Conservation (phyloP, 2,329 filamentous ascomycete species). For the Cladophialophora carrionii region DNA sequence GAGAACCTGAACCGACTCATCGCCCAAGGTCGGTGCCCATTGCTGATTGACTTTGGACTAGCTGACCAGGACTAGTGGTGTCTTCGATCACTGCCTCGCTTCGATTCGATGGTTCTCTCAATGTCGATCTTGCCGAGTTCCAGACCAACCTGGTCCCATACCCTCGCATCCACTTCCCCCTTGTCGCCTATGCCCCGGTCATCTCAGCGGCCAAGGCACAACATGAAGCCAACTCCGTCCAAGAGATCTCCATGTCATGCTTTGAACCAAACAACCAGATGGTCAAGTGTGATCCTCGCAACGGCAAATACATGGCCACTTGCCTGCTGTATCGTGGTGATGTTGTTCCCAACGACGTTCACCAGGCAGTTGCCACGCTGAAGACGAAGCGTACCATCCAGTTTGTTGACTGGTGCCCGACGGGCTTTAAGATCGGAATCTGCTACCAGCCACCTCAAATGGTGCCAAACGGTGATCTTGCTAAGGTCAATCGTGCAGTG, state of each 20-base stretch:
- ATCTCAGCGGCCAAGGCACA: conserved; percentile 93
- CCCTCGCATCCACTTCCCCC: conserved; percentile 98
- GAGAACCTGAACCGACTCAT: conserved; percentile 99
- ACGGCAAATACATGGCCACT: conserved; percentile 99
- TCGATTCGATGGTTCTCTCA: conserved; percentile 96
- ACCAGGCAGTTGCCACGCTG: conserved; percentile 87
- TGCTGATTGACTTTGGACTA: conserved; percentile 34
- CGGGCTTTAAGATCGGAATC: conserved; percentile 99
- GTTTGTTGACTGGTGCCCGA: conserved; percentile 99
- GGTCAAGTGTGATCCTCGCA: conserved; percentile 98
- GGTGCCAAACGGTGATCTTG: conserved; percentile 94
- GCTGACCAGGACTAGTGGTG: conserved; percentile 66
- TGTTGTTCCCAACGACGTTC: conserved; percentile 93
- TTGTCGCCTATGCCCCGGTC: conserved; percentile 93
- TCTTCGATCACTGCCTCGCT: conserved; percentile 98
- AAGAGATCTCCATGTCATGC: conserved; percentile 98
- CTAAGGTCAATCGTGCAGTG: conserved; percentile 98
- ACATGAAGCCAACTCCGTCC: conserved; percentile 96
- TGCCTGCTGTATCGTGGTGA: conserved; percentile 98
- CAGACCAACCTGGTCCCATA: conserved; percentile 99
- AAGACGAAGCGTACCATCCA: conserved; percentile 99
- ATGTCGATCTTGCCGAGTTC: conserved; percentile 99
- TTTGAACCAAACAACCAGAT: conserved; percentile 99
- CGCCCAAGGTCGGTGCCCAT: conserved; percentile 71
- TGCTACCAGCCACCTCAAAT: conserved; percentile 98